Evolutionary conservation across 495 filamentous ascomycete species (phyloP), one percentile per base, ranked within the genome.

Genomic region (Podospora comata): DNA sequence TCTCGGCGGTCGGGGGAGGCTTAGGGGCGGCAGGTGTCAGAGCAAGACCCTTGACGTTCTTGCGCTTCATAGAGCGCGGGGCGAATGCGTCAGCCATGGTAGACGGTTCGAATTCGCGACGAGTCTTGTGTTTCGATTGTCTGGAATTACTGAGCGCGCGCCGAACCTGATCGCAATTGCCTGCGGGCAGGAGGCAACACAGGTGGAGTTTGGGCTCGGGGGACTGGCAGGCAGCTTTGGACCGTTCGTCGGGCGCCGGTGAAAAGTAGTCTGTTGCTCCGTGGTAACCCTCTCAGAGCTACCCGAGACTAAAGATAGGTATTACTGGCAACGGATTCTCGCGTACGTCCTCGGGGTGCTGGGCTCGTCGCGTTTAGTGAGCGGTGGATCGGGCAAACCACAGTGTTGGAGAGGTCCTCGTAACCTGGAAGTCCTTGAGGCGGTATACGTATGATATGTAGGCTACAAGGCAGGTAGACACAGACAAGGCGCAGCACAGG

Each of bases 41-140:
- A 64, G 90, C 92, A 19, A 99, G 88, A n/a, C 94, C 95, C 79
- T 97, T 98, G 78, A 94, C 87, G 77, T 97, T 99, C 86, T 97
- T 97, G 81, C 94, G 90, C 87, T 96, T 97, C 85, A 99, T 87
- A 62, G 96, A 93, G 81, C 91, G 90, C 74, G 90, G 87, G 74
- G 94, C 90, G 76, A 97, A 96, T 73, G 83, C 79, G 79, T 96
- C 94, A 70, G 90, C 84, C 93, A 96, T 97, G 81, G 74, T 81
- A 77, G 68, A 71, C 67, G 67, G n/a, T 18, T 32, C n/a, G 61
- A 63, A 48, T 16, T 48, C 39, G 39, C 7, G 11, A 39, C 2
- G 39, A 48, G 39, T 16, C 2, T 48, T 48, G 39, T 48, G 15
- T 48, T 48, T 16, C 1, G 39, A 48, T 48, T 48, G 6, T 48